Conservation (phyloP, 1,284 basidiomycete genomes). For the Malassezia arunalokei region DNA sequence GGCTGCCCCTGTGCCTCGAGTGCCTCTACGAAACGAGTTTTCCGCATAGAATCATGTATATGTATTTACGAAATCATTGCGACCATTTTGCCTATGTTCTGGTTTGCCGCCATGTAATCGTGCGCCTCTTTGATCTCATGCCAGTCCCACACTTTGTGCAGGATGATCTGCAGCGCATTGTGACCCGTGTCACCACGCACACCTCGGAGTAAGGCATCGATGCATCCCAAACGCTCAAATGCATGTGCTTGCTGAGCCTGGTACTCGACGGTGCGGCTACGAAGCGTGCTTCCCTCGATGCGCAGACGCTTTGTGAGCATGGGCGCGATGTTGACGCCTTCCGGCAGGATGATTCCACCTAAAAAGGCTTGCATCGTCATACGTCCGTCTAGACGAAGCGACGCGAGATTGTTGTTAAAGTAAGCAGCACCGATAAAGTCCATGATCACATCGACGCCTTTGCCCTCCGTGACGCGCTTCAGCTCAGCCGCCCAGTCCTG, state of each 20-base stretch:
- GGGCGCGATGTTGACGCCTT: slow-evolving; percentile 57
- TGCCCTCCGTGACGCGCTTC: slow-evolving; percentile 21
- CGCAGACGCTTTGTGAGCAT: slow-evolving; percentile 74
- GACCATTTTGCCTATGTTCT: slow-evolving; percentile 54
- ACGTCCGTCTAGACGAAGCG: slow-evolving; percentile 64
- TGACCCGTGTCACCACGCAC: neutral
- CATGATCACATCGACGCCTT: slow-evolving; percentile 61
- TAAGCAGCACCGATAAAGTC: slow-evolving; percentile 79
- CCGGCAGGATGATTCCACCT: slow-evolving; percentile 57
- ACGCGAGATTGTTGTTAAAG: slow-evolving; percentile 67
- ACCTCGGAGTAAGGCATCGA: slow-evolving; percentile 16
- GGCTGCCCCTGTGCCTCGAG: slow-evolving; percentile 12
- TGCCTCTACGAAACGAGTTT: slow-evolving; percentile 1
- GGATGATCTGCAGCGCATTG: slow-evolving; percentile 16
- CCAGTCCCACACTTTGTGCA: slow-evolving; percentile 62
- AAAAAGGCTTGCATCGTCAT: slow-evolving; percentile 61
- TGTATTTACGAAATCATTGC: slow-evolving; percentile 3
- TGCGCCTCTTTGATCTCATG: slow-evolving; percentile 70
- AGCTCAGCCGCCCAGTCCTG: slow-evolving; percentile 63
- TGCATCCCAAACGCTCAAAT: slow-evolving; percentile 49
- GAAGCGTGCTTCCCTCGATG: slow-evolving; percentile 77
- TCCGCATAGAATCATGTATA: slow-evolving; percentile 6
- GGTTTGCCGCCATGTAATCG: slow-evolving; percentile 72
- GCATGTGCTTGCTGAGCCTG: slow-evolving; percentile 63
- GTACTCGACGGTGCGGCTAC: slow-evolving; percentile 65